Evolutionary conservation across 2,329 filamentous ascomycete genomes (phyloP).

Genomic region (Aspergillus fumigatiaffinis): DNA sequence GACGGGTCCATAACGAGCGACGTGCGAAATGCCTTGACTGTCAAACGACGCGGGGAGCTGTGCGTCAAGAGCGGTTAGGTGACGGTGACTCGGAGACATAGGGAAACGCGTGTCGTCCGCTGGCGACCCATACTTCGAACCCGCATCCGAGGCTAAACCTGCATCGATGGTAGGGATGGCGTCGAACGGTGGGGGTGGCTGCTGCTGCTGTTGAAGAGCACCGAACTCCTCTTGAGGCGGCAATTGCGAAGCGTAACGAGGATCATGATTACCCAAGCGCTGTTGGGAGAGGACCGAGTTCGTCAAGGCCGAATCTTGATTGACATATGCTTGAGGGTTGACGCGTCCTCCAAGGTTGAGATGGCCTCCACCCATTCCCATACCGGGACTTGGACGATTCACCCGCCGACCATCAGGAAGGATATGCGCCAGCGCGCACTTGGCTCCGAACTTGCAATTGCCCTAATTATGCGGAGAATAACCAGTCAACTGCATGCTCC

Average conservation of each 20-base stretch:
- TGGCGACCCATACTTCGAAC: slow-evolving; percentile 75
- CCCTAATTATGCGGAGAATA: slow-evolving; percentile 54
- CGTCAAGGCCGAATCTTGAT: slow-evolving; percentile 68
- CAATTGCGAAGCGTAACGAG: slow-evolving; percentile 39
- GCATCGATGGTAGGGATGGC: slow-evolving; percentile 56
- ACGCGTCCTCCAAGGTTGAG: slow-evolving; percentile 64
- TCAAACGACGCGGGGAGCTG: slow-evolving; percentile 93
- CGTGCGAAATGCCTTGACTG: slow-evolving; percentile 89
- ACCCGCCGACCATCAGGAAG: slow-evolving; percentile 89
- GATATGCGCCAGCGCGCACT: slow-evolving; percentile 95
- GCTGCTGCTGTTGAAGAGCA: slow-evolving; percentile 42
- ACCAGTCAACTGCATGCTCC: slow-evolving; percentile 13
- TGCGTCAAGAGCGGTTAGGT: slow-evolving; percentile 89
- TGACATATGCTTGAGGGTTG: slow-evolving; percentile 59
- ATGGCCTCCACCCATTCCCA: slow-evolving; percentile 52
- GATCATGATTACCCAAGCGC: slow-evolving; percentile 50
- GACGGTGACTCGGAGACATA: slow-evolving; percentile 67
- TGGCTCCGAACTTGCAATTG: slow-evolving; percentile 98
- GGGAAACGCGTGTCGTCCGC: slow-evolving; percentile 73
- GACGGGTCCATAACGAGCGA: slow-evolving; percentile 82
- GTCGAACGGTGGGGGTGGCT: slow-evolving; percentile 38
- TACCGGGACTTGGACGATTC: slow-evolving; percentile 61
- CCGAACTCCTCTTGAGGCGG: slow-evolving; percentile 42
- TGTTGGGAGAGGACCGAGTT: slow-evolving; percentile 66
- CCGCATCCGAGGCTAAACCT: slow-evolving; percentile 55